Percentiles rank a stretch among this genome's conserved stretches.
Evolutionary conservation across 257 asterid genomes (phyloP).

Genomic region (Ligustrum vulgare): DNA sequence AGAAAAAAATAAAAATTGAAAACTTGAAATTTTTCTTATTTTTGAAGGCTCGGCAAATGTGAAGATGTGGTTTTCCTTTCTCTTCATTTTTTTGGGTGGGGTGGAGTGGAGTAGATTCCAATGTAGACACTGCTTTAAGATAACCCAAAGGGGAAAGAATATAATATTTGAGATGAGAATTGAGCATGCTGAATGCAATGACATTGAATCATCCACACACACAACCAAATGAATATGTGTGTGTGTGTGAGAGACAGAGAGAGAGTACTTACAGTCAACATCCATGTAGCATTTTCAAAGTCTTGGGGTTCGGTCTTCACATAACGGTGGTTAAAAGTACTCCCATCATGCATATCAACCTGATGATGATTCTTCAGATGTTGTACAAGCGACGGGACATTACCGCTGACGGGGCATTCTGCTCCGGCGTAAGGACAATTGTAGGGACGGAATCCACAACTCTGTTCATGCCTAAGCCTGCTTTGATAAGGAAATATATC

Average conservation of each 20-base stretch:
- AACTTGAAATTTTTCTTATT: no score
- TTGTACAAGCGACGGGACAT: constrained; percentile 31
- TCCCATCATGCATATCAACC: constrained; percentile 46
- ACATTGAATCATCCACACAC: background rate
- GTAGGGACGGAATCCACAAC: constrained; percentile 38
- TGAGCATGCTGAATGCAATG: background rate
- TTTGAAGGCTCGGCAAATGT: background rate
- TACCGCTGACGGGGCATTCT: constrained; percentile 40
- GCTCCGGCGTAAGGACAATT: constrained; percentile 50
- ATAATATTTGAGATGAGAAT: background rate
- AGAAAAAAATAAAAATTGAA: no score
- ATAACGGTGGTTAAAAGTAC: constrained; percentile 50
- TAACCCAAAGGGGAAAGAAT: background rate
- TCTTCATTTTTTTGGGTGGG: no score
- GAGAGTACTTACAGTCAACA: constrained; percentile 37
- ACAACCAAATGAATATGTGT: background rate
- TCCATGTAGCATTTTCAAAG: constrained; percentile 46
- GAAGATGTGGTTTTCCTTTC: background rate
- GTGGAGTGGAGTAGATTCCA: background rate
- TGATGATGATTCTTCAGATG: constrained; percentile 45
- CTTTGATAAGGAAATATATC: constrained; percentile 37
- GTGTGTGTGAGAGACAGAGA: constrained; percentile 4
- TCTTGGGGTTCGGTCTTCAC: constrained; percentile 45
- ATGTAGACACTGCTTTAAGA: background rate
- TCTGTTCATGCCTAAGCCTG: constrained; percentile 40